These are phyloP conservation scores for Tetraselmis striata DNA, from an alignment of 139 green algal species.

Conservation along the genomic window DNA sequence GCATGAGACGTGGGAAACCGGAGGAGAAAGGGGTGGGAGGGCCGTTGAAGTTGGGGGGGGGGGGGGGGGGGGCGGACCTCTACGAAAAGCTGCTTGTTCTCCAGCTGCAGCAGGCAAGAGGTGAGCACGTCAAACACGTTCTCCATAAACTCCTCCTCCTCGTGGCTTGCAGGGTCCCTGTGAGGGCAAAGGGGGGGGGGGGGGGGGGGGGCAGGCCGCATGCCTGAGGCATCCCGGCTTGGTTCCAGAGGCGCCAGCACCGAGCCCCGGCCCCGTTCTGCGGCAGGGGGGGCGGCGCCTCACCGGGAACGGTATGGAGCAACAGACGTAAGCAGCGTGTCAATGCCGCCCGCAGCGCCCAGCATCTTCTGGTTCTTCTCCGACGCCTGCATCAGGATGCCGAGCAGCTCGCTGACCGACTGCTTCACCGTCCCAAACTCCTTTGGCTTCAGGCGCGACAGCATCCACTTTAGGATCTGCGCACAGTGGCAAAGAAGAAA, in stretches of 20 bases:
- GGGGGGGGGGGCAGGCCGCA: background rate
- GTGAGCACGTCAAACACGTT: constrained; percentile 89
- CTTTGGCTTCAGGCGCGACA: constrained; percentile 57
- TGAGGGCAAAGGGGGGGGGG: background rate
- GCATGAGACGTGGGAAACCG: too few relatives aligned
- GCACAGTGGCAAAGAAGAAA: too few relatives aligned
- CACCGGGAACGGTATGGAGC: constrained; percentile 37
- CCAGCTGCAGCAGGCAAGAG: constrained; percentile 62
- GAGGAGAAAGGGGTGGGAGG: too few relatives aligned
- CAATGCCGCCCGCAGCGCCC: constrained; percentile 62
- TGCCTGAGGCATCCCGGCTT: too few relatives aligned
- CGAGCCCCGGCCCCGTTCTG: too few relatives aligned
- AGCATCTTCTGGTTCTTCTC: constrained; percentile 64
- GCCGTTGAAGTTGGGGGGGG: too few relatives aligned
- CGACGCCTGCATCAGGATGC: constrained; percentile 74
- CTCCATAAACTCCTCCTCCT: constrained; percentile 78
- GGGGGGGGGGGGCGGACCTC: background rate
- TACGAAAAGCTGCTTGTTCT: constrained; percentile 30
- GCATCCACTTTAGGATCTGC: constrained; percentile 77
- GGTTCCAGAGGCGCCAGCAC: too few relatives aligned
- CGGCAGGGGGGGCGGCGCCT: too few relatives aligned
- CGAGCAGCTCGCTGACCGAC: constrained; percentile 80
- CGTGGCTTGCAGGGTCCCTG: constrained; percentile 33
- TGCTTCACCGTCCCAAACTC: constrained; percentile 79
- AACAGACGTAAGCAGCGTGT: constrained; percentile 66